Evolutionary conservation across 495 filamentous ascomycete genomes (phyloP), one percentile per base, ranked within the genome.

Genomic region (Penicillium paxilli): DNA sequence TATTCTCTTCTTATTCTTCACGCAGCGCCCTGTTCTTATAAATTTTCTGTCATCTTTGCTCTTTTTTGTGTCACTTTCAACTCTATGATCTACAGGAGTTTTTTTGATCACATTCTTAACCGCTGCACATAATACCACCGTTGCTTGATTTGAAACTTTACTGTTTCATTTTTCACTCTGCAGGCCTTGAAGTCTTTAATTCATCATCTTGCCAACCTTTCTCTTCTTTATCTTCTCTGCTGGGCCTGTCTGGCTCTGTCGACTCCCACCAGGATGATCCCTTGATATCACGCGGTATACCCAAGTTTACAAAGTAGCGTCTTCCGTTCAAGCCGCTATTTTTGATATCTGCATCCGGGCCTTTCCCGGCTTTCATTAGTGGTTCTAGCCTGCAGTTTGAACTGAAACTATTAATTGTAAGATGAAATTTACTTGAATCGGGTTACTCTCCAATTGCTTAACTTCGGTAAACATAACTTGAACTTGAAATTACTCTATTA

Each of bases 61-160:
- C 35, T 51, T 47, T 51, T 54, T 49, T 22, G 40, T 47, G 45
- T 52, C 17, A 35, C 49, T 26, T 48, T 44, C 6, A 37, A 51
- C 46, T 47, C 50, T 40, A 58, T 58, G 51, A 58, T 58, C 46
- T 58, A 35, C 51, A 46, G 23, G 30, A 41, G 41, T 33, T 55
- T 44, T 55, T 44, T 55, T 37, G 52, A 40, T 52, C 47, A 47
- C 55, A 17, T 44, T 19, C 47, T 33, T 38, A 28, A 28, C 48
- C 40, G 50, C 52, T 65, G 64, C 64, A 65, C 62, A 67, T 67
- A 67, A 65, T 65, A 63, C 47, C 54, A 55, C 45, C 26, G 12
- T 44, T 48, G 37, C 52, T 50, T 50, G 51, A 49, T 49, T 50
- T 50, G 51, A 49, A 54, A 53, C 35, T 49, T 46, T 41, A 33